These are phyloP conservation scores for Trametes sanguinea DNA, from an alignment of 768 basidiomycete species.

Conservation along the genomic window DNA sequence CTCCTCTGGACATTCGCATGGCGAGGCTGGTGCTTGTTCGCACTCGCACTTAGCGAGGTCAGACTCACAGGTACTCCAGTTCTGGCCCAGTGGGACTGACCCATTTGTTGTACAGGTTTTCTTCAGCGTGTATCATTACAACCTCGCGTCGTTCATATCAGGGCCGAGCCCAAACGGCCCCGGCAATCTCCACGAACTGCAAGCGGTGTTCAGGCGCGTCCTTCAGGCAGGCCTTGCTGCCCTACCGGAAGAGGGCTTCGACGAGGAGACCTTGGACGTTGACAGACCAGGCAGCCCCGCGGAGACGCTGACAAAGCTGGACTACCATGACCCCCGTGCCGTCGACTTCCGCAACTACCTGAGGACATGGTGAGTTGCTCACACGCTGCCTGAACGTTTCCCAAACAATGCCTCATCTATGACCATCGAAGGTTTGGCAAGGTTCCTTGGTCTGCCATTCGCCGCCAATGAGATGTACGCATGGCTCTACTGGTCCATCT, in stretches of 20 bases:
- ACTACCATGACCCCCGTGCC: conserved; percentile 65
- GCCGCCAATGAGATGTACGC: conserved; percentile 59
- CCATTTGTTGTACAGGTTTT: conserved; percentile 46
- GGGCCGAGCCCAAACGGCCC: conserved; percentile 46
- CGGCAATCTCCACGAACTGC: conserved; percentile 57
- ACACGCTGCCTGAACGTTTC: not conserved
- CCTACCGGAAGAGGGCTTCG: conserved; percentile 52
- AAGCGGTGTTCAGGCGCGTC: conserved; percentile 58
- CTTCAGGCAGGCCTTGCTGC: conserved; percentile 65
- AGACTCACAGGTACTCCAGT: conserved; percentile 23
- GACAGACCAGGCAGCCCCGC: conserved; percentile 61
- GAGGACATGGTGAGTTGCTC: conserved; percentile 49
- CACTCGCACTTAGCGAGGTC: conserved; percentile 62
- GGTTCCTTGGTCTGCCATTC: conserved; percentile 73
- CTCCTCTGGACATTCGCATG: conserved; percentile 45
- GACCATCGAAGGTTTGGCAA: conserved; percentile 65
- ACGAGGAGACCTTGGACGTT: conserved; percentile 53
- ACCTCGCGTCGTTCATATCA: conserved; percentile 51
- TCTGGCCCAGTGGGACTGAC: not conserved
- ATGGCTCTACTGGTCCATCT: conserved; percentile 88
- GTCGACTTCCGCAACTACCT: conserved; percentile 70
- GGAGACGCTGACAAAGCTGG: conserved; percentile 59
- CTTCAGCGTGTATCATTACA: conserved; percentile 67
- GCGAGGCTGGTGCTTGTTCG: conserved; percentile 44
- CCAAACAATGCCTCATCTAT: not conserved